A percentile compares a stretch with the other conserved stretches of the same genome.
Conservation (phyloP, 257 asterid genomes). For the Penstemon davidsonii region DNA sequence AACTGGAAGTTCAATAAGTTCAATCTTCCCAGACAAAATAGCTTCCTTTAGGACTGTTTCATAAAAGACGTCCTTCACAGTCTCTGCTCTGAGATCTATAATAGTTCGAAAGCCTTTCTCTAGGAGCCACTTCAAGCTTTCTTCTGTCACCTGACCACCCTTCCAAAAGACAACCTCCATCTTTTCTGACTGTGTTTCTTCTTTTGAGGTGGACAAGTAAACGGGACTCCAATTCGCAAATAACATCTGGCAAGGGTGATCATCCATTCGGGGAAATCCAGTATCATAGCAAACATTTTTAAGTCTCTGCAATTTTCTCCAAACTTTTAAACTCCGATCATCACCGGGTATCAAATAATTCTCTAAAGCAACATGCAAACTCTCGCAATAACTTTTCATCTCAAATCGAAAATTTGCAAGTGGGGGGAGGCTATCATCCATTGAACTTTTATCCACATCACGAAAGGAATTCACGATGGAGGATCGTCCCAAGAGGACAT, state of each 20-base stretch:
- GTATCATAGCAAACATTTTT: slow-evolving; percentile 83
- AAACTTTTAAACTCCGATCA: slow-evolving; percentile 63
- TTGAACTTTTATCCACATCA: slow-evolving; percentile 44
- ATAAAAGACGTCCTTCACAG: slow-evolving; percentile 76
- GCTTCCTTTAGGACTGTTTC: slow-evolving; percentile 57
- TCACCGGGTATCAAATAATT: slow-evolving; percentile 76
- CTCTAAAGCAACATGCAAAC: slow-evolving; percentile 89
- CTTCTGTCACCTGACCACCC: slow-evolving; percentile 96
- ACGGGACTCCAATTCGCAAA: slow-evolving; percentile 90
- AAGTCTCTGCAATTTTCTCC: slow-evolving; percentile 86
- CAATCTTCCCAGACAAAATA: slow-evolving; percentile 53
- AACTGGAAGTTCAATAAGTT: slow-evolving; percentile 72
- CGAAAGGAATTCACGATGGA: slow-evolving; percentile 59
- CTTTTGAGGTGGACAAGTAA: slow-evolving; percentile 54
- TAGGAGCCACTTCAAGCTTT: slow-evolving; percentile 76
- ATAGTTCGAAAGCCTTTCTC: slow-evolving; percentile 79
- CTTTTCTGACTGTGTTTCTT: slow-evolving; percentile 39
- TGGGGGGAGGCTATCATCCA: slow-evolving; percentile 78
- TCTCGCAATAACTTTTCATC: slow-evolving; percentile 96
- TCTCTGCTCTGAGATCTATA: slow-evolving; percentile 90
- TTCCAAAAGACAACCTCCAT: slow-evolving; percentile 77
- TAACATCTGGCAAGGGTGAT: slow-evolving; percentile 68
- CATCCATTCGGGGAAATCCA: slow-evolving; percentile 78
- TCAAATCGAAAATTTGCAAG: slow-evolving; percentile 89
- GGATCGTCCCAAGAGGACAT: slow-evolving; percentile 81